A percentile compares a stretch with the other conserved stretches of the same genome.
Conservation (phyloP, 371 early-diverging fungal genomes). For the Rhizomucor miehei region DNA sequence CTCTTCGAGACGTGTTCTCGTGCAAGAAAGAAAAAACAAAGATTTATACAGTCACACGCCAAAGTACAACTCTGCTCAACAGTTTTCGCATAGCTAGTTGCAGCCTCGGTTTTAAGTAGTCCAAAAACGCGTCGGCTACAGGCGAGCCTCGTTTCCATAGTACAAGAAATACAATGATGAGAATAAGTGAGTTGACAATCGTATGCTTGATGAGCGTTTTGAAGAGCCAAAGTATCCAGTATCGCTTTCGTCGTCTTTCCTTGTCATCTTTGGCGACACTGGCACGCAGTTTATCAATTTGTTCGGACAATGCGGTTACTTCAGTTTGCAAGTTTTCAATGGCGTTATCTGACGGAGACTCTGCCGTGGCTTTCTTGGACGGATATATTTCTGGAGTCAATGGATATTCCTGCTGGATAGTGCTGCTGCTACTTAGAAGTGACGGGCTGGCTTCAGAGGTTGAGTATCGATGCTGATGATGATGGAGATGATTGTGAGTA, state of each 20-base stretch:
- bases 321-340: conserved; percentile 47
- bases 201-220: conserved; percentile 12
- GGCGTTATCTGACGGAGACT: conserved; percentile 21
- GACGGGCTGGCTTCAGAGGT: conserved; percentile 1
- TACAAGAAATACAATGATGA: conserved; percentile 7
- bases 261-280: conserved; percentile 8
- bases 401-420: conserved; percentile 3
- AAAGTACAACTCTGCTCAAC: conserved; percentile 5
- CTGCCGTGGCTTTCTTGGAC: not conserved
- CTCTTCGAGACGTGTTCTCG: too few species aligned
- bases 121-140: conserved; percentile 10
- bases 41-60: conserved; percentile 7
- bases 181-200: conserved; percentile 8
- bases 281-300: conserved; percentile 31
- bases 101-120: conserved; percentile 7
- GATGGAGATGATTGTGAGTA: too few species aligned
- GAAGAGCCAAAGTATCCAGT: conserved; percentile 4
- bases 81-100: conserved; percentile 4
- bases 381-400: conserved; percentile 8
- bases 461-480: not conserved
- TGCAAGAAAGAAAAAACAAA: too few species aligned
- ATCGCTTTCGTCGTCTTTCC: not conserved
- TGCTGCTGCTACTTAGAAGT: not conserved
- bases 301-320: conserved; percentile 43
- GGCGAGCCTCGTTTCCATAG: conserved; percentile 12